These are phyloP conservation scores for Aspergillus olivimuriae DNA, from an alignment of 495 filamentous ascomycete genomes.

Conservation along the genomic window DNA sequence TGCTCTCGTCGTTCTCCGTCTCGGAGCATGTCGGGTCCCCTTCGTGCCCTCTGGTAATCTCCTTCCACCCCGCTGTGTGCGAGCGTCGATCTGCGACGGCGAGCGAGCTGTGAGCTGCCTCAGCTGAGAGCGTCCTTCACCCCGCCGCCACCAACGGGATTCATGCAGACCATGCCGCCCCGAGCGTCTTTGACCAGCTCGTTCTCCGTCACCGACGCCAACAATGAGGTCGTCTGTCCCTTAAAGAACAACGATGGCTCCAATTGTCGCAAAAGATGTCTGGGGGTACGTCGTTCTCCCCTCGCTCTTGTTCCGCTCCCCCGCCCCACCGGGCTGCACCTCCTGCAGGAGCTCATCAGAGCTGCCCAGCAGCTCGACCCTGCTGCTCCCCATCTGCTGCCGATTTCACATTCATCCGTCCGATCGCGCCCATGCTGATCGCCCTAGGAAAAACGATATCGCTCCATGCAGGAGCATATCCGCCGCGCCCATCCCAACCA, in stretches of 20 bases:
- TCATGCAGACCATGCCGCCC: slow-evolving; percentile 69
- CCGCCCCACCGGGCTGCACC: no score
- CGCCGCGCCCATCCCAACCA: slow-evolving; percentile 94
- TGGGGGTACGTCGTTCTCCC: slow-evolving; percentile 71
- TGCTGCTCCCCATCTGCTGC: not conserved
- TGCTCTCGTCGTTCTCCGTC: no score
- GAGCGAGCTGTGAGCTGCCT: not conserved
- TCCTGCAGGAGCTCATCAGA: not conserved
- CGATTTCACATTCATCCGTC: slow-evolving; percentile 4
- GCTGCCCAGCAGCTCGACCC: not conserved
- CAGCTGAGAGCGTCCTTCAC: slow-evolving; percentile 10
- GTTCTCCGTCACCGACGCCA: slow-evolving; percentile 85
- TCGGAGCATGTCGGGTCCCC: no score
- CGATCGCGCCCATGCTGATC: slow-evolving; percentile 1
- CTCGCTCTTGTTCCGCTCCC: slow-evolving; percentile 10
- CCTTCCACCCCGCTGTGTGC: slow-evolving; percentile 1
- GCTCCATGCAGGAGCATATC: slow-evolving; percentile 99
- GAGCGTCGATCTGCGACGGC: no score
- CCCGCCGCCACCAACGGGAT: slow-evolving; percentile 28
- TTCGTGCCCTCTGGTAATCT: not conserved
- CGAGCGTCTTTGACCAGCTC: slow-evolving; percentile 81
- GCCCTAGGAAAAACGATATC: slow-evolving; percentile 92
- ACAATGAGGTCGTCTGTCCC: slow-evolving; percentile 95
- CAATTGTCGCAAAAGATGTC: slow-evolving; percentile 93
- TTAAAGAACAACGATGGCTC: slow-evolving; percentile 94